Base-by-base conservation (phyloP, 768 basidiomycete genomes). In the Naganishia vaughanmartiniae region DNA sequence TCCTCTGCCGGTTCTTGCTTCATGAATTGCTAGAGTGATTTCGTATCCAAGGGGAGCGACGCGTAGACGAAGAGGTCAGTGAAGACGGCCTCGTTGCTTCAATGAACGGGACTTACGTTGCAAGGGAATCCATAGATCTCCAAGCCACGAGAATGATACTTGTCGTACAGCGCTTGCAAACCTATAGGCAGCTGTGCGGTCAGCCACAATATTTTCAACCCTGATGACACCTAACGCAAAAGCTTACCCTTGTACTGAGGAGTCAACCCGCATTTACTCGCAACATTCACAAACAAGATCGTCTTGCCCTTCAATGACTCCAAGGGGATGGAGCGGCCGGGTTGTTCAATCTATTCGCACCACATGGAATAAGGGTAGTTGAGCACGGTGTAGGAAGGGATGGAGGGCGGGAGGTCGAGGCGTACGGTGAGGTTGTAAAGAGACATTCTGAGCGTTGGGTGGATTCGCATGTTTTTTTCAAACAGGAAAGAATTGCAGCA, bases 1-100 rank as follows among this genome's bases (percentile, higher is more conserved):
- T 81, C 81, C 14, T 76, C 76, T 54, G 79, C 81, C 3, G 80
- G 80, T 65, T 82, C 81, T 74, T 82, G 81, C 7, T 73, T 78
- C 65, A 78, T 77, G 74, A 79, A 79, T 76, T 77, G 68, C 60
- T 63, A 24, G n/a, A n/a, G n/a, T n/a, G n/a, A n/a, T n/a, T n/a
- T n/a, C n/a, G n/a, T n/a, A n/a, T n/a, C n/a, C n/a, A n/a, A n/a
- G n/a, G n/a, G n/a, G n/a, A n/a, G n/a, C n/a, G n/a, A n/a, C n/a
- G n/a, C n/a, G n/a, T n/a, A n/a, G n/a, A n/a, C n/a, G 54, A 54
- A 17, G 12, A n/a, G 39, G 26, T 51, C 12, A 28, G 14, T 19
- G 17, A 19, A 21, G 0, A 9, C 10, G 4, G 2, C 42, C 2
- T 42, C 10, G 15, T 28, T 26, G 21, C 1, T 45, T 0, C 7